Base-by-base conservation (phyloP, 2,329 filamentous ascomycete species). In the Botryotinia calthae region DNA sequence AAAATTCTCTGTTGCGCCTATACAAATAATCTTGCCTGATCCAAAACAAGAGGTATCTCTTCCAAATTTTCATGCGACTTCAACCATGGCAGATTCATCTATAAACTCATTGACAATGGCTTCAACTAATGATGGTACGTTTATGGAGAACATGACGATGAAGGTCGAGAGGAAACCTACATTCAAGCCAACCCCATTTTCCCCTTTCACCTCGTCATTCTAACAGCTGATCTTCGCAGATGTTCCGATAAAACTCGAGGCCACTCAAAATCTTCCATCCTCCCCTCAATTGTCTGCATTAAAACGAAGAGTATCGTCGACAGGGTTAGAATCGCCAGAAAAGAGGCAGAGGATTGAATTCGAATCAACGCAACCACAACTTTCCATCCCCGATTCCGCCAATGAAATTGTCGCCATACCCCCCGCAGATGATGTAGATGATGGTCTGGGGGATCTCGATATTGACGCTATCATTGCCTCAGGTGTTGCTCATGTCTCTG, bases 271-370 rank as follows among this genome's bases (percentile, higher is more conserved):
- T 25, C 8, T 40, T n/a, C 37, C 62, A 37, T 59, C 25, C 10
- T 58, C 65, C 9, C 71, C 34, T 28, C 54, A 62, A 56, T 64
- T 46, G 10, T 54, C 70, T 34, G 46, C 28, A 28, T 56, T 72
- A 20, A 72, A 72, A 59, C 66, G 71, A 40, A 44, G 65, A 42
- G 40, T 37, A 28, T 72, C 71, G 8, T 37, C 40, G 42, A 46
- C 61, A 54, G 40, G 61, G 51, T 42, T 62, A 18, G 71, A 74
- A 34, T 34, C 58, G 1, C 44, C 72, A 37, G 72, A 71, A 25
- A 76, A 76, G 72, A 61, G 75, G n/a, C 74, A 75, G 59, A 73
- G 72, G 28, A 59, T 75, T 28, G 75, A 74, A 54, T 59, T 61
- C 6, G 56, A 66, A 46, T 48, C 63, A n/a, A 28, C 48, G 37